Conservation (phyloP, 2,329 filamentous ascomycete species). For the Cercospora sp. region DNA sequence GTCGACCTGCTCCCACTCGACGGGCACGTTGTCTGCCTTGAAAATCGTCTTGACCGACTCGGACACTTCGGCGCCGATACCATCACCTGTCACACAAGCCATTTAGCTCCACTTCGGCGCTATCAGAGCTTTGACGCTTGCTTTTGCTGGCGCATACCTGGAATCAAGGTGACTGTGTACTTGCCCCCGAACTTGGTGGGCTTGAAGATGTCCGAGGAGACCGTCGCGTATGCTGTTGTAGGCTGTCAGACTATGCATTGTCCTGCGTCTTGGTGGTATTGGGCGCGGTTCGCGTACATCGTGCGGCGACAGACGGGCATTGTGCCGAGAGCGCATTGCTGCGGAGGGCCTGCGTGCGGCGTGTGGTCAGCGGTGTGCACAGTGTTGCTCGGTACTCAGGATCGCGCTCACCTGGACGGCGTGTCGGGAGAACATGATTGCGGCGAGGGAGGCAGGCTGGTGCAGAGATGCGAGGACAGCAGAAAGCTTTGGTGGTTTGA, state of each 20-base stretch:
- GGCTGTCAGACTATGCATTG: constrained; percentile 26
- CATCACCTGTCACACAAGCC: constrained; percentile 62
- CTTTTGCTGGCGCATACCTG: constrained; percentile 60
- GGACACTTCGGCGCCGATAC: constrained; percentile 96
- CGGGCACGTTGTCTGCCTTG: constrained; percentile 98
- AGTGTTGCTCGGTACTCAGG: neutral
- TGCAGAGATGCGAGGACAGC: constrained; percentile 5
- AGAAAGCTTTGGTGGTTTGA: constrained; percentile 19
- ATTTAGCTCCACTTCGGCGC: constrained; percentile 21
- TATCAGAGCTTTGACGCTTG: constrained; percentile 28
- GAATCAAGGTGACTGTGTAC: constrained; percentile 98
- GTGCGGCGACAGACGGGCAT: constrained; percentile 54
- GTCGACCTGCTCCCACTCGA: constrained; percentile 98
- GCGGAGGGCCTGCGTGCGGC: constrained; percentile 51
- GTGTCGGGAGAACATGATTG: constrained; percentile 32
- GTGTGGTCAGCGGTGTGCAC: constrained; percentile 28
- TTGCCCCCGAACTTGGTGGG: constrained; percentile 98
- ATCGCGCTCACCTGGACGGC: constrained; percentile 28
- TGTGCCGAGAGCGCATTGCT: constrained; percentile 52
- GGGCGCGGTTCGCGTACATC: constrained; percentile 51
- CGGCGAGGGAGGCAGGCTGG: neutral
- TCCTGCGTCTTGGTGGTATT: constrained; percentile 15
- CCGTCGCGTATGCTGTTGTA: constrained; percentile 66
- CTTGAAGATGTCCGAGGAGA: constrained; percentile 97
- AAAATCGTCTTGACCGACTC: constrained; percentile 99